Evolutionary conservation across 495 filamentous ascomycete genomes (phyloP), one percentile per base, ranked within the genome.

Genomic region (Xylaria bambusicola): DNA sequence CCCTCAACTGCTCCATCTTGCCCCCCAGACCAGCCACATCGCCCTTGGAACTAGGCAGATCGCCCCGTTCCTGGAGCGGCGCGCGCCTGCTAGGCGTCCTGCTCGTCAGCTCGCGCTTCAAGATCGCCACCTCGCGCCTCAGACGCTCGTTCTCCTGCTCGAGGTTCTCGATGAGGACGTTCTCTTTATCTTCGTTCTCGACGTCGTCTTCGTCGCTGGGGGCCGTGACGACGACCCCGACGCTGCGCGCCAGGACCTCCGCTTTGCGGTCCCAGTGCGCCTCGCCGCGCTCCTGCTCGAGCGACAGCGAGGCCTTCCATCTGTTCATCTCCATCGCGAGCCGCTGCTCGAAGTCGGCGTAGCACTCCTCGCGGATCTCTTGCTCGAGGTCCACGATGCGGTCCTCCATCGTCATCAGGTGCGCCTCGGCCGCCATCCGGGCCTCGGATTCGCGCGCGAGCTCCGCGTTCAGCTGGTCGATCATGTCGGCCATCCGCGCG

Each of bases 251-350:
- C 48, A 96, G 77, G 21, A 97, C 84, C 66, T 97, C 94, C 9
- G 97, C 80, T 75, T 98, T 98, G 62, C 84, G 82, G 70, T 97
- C 92, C 57, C 95, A 79, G 73, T 94, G 92, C 69, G 91, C 91
- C 40, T 96, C 90, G n/a, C 74, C 74, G 24, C 83, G 77, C 54
- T 91, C 88, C 65, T 86, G 81, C 71, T 96, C 88, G 13, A 76
- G 83, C 29, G 86, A 87, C 79, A 88, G 83, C 15, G 85, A 87
- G 13, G 77, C 84, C 62, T 89, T 85, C 90, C 90, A 96, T 18
- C 88, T 79, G 27, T 79, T 79, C 72, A 90, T 84, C 66, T 96
- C 91, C 21, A 83, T 75, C 59, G 87, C 85, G 44, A 96, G 75
- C 35, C 82, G 81, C 52, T 78, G 81, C 66, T 98, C 94, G 80